Base-by-base conservation (phyloP, 768 basidiomycete genomes). In the Postia placenta region DNA sequence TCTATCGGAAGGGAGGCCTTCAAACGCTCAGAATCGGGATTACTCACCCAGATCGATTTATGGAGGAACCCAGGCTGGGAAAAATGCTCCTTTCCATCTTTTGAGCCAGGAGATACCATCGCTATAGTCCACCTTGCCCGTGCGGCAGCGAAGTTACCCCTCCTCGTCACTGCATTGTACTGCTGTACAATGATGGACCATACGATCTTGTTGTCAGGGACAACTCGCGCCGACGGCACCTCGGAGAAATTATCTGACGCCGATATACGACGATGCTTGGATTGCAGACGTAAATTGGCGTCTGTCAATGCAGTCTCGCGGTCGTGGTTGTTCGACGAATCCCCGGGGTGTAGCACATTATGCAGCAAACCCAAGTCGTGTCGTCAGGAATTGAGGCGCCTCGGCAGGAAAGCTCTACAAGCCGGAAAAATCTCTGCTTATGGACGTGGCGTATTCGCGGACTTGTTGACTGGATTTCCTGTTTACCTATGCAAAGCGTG, bases 51-150 rank as follows among this genome's bases (percentile, higher is more conserved):
- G 30, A 7, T 33, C 15, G 30, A 33, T 15, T 15, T 25, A n/a
- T 33, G 42, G 19, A 50, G 44, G 20, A 42, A 50, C 49, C 30
- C 30, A 11, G 30, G 30, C 11, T n/a, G n/a, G 35, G 45, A 5
- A 9, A 38, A 28, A 19, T 38, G 17, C 33, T 37, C 2, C 15
- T 17, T 20, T 15, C 24, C n/a, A 22, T 25, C 12, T 17, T 44
- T 24, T 7, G 9, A 20, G 20, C 19, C 9, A 33, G 38, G 33
- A 39, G 42, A 26, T n/a, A 5, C 24, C 19, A 27, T 27, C 28
- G 20, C 33, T 2, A 6, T 14, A 22, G 45, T 55, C 30, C 51
- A 55, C 40, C 47, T 51, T 36, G 50, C 53, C 6, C 36, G 43
- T 14, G 28, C 51, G 11, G 51, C 53, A 2, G 28, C 48, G 15